phyloP scores from a whole-genome alignment of 768 basidiomycete genomes.

The Naganishia vishniacii region DNA sequence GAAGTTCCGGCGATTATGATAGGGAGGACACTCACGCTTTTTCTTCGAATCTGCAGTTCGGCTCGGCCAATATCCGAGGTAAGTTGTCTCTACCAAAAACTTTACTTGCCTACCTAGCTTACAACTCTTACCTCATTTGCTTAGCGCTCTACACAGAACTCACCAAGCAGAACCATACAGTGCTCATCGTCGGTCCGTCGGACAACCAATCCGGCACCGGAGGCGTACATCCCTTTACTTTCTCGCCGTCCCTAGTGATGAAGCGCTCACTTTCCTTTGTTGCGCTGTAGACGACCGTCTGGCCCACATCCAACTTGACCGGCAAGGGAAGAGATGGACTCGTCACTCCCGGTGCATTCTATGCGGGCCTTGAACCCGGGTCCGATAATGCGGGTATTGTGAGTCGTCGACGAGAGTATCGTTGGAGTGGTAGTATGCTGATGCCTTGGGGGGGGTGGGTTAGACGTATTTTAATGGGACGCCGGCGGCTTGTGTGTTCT shows the following conservation, averaged over 20 bases:
- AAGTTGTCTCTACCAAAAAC: too few relatives aligned
- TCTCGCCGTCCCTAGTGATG: too few relatives aligned
- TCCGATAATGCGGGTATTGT: conserved; percentile 16
- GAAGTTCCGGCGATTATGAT: background rate
- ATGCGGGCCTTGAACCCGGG: conserved; percentile 12
- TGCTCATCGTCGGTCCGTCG: conserved; percentile 21
- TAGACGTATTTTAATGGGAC: conserved; percentile 27
- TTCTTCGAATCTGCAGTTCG: conserved; percentile 4
- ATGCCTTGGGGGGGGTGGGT: background rate
- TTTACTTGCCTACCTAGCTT: too few relatives aligned
- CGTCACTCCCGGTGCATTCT: conserved; percentile 10
- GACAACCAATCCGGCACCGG: conserved; percentile 20
- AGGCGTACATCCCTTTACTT: conserved; percentile 14
- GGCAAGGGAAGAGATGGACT: background rate
- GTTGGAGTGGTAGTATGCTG: background rate
- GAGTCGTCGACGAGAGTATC: background rate
- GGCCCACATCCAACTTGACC: conserved; percentile 24
- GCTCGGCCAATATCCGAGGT: conserved; percentile 21
- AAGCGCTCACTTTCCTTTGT: too few relatives aligned
- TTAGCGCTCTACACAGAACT: conserved; percentile 19
- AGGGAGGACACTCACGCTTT: background rate
- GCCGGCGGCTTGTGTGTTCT: conserved; percentile 27
- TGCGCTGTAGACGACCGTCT: conserved; percentile 22
- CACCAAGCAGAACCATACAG: conserved; percentile 16
- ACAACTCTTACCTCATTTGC: too few relatives aligned